Conservation (phyloP, 352 stramenopile genomes). For the Globisporangium cylindrosporum region DNA sequence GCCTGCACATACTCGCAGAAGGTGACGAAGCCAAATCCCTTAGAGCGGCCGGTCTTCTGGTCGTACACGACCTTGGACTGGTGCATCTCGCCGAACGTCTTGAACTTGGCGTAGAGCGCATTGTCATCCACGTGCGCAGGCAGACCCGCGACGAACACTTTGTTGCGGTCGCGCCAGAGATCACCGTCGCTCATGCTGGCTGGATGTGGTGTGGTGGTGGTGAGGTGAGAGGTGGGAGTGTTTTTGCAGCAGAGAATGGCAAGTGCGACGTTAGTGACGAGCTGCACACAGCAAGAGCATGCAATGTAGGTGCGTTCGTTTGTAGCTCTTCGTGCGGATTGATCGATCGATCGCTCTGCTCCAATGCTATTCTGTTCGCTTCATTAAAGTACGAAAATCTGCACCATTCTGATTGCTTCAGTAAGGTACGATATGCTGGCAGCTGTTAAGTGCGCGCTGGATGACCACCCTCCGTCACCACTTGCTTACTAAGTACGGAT, state of each 20-base stretch:
- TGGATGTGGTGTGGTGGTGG: background rate
- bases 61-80: slow-evolving; percentile 85
- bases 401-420: background rate
- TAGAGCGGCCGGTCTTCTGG: slow-evolving; percentile 57
- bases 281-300: background rate
- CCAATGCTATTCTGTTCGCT: slow-evolving; percentile 1
- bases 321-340: background rate
- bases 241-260: background rate
- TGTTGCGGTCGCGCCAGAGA: slow-evolving; percentile 86
- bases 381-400: slow-evolving; percentile 1
- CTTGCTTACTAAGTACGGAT: background rate
- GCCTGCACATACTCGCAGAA: slow-evolving; percentile 79
- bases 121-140: slow-evolving; percentile 60
- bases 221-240: background rate
- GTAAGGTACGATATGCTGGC: too few species aligned
- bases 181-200: slow-evolving; percentile 52
- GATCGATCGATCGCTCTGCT: slow-evolving; percentile 11
- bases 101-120: slow-evolving; percentile 72
- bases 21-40: slow-evolving; percentile 82
- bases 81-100: slow-evolving; percentile 78
- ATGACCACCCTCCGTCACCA: background rate
- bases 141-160: slow-evolving; percentile 81
- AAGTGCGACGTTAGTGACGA: background rate
- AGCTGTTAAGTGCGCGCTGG: background rate
- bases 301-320: background rate